phyloP scores from a whole-genome alignment of 164 flowering plant species.

The Chimonanthus praecox region DNA sequence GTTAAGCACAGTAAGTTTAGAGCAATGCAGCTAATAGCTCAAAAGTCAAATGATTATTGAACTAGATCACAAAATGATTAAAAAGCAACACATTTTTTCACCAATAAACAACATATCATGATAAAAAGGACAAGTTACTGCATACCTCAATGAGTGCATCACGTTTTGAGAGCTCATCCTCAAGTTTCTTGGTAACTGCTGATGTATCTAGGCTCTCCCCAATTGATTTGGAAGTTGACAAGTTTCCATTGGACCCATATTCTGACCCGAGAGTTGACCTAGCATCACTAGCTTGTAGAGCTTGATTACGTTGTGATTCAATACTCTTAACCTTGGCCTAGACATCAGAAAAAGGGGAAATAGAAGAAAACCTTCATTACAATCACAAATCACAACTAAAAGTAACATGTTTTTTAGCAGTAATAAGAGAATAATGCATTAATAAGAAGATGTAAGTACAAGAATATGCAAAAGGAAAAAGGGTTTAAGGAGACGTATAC shows the following conservation, averaged over 20 bases:
- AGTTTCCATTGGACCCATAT: slow-evolving; percentile 25
- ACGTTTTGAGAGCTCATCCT: slow-evolving; percentile 89
- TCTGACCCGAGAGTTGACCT: slow-evolving; percentile 36
- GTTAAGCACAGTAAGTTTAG: too few relatives aligned
- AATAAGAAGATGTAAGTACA: too few relatives aligned
- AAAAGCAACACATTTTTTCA: too few relatives aligned
- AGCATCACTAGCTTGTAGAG: slow-evolving; percentile 41
- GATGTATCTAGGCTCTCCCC: slow-evolving; percentile 55
- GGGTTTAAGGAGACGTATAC: too few relatives aligned
- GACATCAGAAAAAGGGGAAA: slow-evolving; percentile 7
- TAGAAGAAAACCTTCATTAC: not conserved
- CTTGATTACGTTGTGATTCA: slow-evolving; percentile 57
- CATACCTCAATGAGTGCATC: slow-evolving; percentile 94
- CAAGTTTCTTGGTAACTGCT: slow-evolving; percentile 75
- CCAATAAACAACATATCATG: not conserved
- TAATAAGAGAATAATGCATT: too few relatives aligned
- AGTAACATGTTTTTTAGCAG: too few relatives aligned
- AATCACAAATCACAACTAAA: not conserved
- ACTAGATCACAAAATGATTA: too few relatives aligned
- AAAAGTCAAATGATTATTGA: too few relatives aligned
- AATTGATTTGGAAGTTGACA: slow-evolving; percentile 28
- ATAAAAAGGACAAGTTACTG: not conserved
- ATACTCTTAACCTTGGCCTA: slow-evolving; percentile 64
- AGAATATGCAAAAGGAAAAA: too few relatives aligned
- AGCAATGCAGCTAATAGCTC: too few relatives aligned